These are phyloP conservation scores for Lactarius psammicola DNA, from an alignment of 768 basidiomycete genomes.

Conservation along the genomic window DNA sequence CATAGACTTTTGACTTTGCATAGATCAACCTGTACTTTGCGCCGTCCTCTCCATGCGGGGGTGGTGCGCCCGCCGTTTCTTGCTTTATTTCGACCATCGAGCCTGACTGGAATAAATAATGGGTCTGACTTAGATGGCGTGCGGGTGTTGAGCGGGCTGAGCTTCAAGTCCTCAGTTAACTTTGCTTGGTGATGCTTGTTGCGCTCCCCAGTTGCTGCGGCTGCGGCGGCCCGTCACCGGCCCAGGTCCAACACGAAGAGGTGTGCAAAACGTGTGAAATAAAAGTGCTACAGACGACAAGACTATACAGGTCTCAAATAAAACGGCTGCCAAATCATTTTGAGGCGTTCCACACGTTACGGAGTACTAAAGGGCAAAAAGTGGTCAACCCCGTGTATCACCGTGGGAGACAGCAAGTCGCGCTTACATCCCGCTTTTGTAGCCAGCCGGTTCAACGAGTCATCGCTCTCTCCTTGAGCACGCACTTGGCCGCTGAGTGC, in stretches of 20 bases:
- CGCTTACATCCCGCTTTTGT: conserved; percentile 92
- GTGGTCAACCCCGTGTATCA: conserved; percentile 9
- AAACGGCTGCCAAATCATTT: conserved; percentile 55
- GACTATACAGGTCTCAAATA: conserved; percentile 6
- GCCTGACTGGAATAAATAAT: conserved; percentile 36
- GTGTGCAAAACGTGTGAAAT: background rate
- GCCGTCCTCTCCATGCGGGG: conserved; percentile 45
- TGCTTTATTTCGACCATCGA: conserved; percentile 80
- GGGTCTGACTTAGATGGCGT: background rate
- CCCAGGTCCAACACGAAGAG: background rate
- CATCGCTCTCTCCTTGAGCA: conserved; percentile 94
- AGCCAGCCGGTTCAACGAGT: conserved; percentile 93
- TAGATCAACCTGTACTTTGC: conserved; percentile 73
- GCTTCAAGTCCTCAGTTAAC: background rate
- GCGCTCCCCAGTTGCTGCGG: background rate
- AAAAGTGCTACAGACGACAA: conserved; percentile 13
- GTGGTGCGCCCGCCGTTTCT: conserved; percentile 31
- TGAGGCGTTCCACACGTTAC: conserved; percentile 94
- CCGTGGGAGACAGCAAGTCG: conserved; percentile 4
- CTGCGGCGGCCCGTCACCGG: background rate
- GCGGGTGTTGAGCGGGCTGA: background rate
- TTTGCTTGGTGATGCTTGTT: background rate
- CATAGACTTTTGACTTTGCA: conserved; percentile 91
- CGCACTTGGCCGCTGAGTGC: conserved; percentile 94
- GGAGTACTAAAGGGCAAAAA: conserved; percentile 63